These are phyloP conservation scores for Sarocladium kiliense DNA, from an alignment of 2,329 filamentous ascomycete species.

Conservation along the genomic window DNA sequence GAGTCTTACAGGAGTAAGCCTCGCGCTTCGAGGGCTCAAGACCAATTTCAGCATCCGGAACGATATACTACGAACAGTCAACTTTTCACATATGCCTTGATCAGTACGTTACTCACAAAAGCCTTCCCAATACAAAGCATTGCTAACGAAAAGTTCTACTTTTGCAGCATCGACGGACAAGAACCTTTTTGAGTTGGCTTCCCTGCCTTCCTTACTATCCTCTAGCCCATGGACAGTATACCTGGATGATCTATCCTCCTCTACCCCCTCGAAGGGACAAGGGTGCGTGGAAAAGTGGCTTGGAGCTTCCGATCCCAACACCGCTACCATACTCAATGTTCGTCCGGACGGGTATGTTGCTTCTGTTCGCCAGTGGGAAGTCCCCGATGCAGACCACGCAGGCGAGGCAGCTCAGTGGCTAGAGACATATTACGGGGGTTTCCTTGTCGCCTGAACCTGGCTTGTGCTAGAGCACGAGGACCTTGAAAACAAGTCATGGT, in stretches of 20 bases:
- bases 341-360: conserved; percentile 72
- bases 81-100: conserved; percentile 63
- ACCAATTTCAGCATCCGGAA: conserved; percentile 61
- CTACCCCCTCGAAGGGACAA: conserved; percentile 33
- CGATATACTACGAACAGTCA: conserved; percentile 65
- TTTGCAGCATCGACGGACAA: not conserved
- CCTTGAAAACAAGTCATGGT: no score
- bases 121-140: not conserved
- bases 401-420: conserved; percentile 50
- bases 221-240: conserved; percentile 69
- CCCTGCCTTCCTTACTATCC: conserved; percentile 57
- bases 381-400: conserved; percentile 43
- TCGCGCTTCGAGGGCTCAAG: conserved; percentile 50
- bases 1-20: conserved; percentile 58
- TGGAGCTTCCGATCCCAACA: conserved; percentile 47
- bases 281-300: conserved; percentile 66
- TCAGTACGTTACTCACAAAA: conserved; percentile 45
- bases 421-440: conserved; percentile 48
- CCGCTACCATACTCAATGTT: conserved; percentile 62
- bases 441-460: conserved; percentile 19
- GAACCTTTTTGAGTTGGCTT: conserved; percentile 57
- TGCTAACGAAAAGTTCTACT: conserved; percentile 9
- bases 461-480: not conserved
- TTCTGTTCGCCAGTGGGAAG: conserved; percentile 47
- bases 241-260: conserved; percentile 58